phyloP scores from a whole-genome alignment of 768 basidiomycete species.

The Hygrophorus pudorinus region DNA sequence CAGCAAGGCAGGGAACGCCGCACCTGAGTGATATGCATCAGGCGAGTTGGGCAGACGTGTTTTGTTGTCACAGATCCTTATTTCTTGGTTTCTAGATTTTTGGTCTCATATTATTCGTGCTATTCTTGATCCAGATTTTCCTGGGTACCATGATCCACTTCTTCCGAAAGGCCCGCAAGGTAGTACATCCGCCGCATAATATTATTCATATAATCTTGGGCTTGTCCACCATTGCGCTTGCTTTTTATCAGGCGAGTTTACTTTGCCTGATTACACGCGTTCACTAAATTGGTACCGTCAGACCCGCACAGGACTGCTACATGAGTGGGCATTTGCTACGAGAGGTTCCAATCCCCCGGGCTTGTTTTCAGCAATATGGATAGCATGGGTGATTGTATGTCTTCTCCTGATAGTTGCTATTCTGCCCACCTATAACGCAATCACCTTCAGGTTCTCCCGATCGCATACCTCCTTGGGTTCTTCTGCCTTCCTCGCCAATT shows the following conservation, averaged over 20 bases:
- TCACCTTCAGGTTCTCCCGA: constrained; percentile 26
- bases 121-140: constrained; percentile 41
- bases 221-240: constrained; percentile 33
- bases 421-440: not conserved
- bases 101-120: constrained; percentile 39
- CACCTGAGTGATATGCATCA: constrained; percentile 44
- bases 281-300: constrained; percentile 8
- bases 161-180: constrained; percentile 20
- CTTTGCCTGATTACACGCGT: constrained; percentile 8
- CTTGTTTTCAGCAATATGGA: constrained; percentile 25
- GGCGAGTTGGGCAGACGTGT: constrained; percentile 18
- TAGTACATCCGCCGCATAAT: constrained; percentile 41
- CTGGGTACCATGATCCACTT: constrained; percentile 45
- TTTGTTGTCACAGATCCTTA: not conserved
- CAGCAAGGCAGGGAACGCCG: constrained; percentile 27
- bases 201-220: constrained; percentile 48
- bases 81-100: constrained; percentile 26
- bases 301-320: constrained; percentile 31
- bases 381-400: constrained; percentile 32
- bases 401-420: not conserved
- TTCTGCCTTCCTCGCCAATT: constrained; percentile 32
- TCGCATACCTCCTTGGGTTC: constrained; percentile 37
- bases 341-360: constrained; percentile 18
- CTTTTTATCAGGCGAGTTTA: constrained; percentile 39
- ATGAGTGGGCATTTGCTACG: constrained; percentile 31